Evolutionary conservation across 2,329 filamentous ascomycete species (phyloP).

Genomic region (Rhinocladiella similis): DNA sequence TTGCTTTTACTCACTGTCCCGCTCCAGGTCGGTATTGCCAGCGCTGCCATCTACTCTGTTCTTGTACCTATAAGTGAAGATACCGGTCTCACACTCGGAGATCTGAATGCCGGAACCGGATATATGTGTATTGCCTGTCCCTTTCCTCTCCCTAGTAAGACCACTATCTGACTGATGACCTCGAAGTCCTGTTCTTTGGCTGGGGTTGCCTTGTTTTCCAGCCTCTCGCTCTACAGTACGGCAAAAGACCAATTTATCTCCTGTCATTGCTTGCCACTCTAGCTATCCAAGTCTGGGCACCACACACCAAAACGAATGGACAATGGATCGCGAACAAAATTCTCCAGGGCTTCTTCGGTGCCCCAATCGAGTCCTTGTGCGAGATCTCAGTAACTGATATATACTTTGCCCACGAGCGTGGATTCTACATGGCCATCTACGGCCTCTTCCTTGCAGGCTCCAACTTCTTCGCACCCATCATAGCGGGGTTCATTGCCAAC

Average conservation of each 20-base stretch:
- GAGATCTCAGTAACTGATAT: conserved; percentile 46
- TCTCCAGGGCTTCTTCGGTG: conserved; percentile 48
- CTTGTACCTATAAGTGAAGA: conserved; percentile 40
- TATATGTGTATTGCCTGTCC: conserved; percentile 37
- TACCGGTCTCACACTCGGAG: conserved; percentile 42
- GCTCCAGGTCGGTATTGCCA: not conserved
- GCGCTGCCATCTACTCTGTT: conserved; percentile 29
- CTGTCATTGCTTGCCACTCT: conserved; percentile 32
- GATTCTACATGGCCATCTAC: conserved; percentile 21
- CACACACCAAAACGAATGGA: conserved; percentile 45
- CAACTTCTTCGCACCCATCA: conserved; percentile 39
- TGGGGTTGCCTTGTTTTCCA: conserved; percentile 51
- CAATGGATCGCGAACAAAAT: conserved; percentile 52
- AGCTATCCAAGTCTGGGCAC: conserved; percentile 45
- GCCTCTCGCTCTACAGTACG: conserved; percentile 47
- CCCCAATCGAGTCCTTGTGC: conserved; percentile 50
- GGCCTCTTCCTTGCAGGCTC: conserved; percentile 9
- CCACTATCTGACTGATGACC: not conserved
- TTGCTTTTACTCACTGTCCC: not conserved
- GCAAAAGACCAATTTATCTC: conserved; percentile 30
- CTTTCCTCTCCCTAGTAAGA: not conserved
- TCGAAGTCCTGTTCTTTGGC: conserved; percentile 31
- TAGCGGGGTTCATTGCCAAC: conserved; percentile 49
- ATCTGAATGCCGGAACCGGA: conserved; percentile 49
- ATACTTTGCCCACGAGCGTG: conserved; percentile 32